Evolutionary conservation across 805 yeast species (phyloP), one percentile per base, ranked within the genome.

Genomic region (Candida endomychidarum): DNA sequence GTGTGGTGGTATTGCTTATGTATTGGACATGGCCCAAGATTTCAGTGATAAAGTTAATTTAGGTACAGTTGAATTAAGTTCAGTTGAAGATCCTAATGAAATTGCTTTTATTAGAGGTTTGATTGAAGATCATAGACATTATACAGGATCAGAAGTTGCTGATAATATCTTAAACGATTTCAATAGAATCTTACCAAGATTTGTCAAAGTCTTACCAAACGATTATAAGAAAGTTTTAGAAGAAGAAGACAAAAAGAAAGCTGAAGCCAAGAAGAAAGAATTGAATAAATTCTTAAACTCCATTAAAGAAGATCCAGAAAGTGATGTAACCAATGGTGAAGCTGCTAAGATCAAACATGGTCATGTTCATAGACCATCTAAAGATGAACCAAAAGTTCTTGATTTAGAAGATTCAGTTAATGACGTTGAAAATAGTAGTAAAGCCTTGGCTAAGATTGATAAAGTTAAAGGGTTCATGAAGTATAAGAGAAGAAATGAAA

Each of bases 1-100:
- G 85, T 90, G 97, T 54, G 99, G 99, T 68, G 99, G 99, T 80
- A 91, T 93, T 63, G 95, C 96, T 11, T 91, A 91, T 59, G 97
- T 95, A 45, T 75, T 91, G 54, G 96, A 90, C 55, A 86, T 91
- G 73, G 97, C 93, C 37, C 96, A 90, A 60, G 96, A 89, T 60
- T 90, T 91, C 57, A 72, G 73, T 46, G 79, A 80, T 47, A 83
- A 83, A 65, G 88, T 87, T 51, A 91, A 91, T 68, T 59, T 65
- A 30, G 91, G 83, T 51, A 81, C 87, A 51, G 91, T 93, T 50
- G 96, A 85, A 54, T 75, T 93, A 43, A 74, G 84, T 33, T 72
- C 74, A 36, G 75, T 91, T 37, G 73, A 79, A 38, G 97, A 91
- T 51, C 95, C 97, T 6, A 75, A 83, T 34, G 99, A 91, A 68